phyloP scores from a whole-genome alignment of 1,284 basidiomycete genomes.

The Singerocomus inundabilis region DNA sequence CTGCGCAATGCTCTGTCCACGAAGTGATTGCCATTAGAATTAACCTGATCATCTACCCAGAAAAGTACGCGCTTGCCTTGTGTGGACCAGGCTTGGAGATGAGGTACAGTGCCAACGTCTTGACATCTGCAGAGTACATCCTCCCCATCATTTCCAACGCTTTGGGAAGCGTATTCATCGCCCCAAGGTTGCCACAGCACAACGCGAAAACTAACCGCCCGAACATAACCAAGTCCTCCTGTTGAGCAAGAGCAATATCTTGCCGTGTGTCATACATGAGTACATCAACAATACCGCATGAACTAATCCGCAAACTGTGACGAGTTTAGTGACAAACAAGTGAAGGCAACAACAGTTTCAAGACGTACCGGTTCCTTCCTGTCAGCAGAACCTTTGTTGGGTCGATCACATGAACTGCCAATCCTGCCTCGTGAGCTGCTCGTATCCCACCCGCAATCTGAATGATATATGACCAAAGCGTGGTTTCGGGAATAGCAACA shows the following conservation, averaged over 20 bases:
- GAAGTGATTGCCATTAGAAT: background rate
- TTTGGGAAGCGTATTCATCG: conserved; percentile 66
- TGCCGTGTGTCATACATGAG: conserved; percentile 71
- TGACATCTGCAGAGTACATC: conserved; percentile 80
- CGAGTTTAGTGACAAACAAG: conserved; percentile 1
- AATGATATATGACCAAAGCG: conserved; percentile 91
- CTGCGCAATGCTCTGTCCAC: conserved; percentile 68
- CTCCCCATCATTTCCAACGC: conserved; percentile 77
- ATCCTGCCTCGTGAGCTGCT: conserved; percentile 77
- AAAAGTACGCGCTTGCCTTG: conserved; percentile 41
- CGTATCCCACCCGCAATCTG: conserved; percentile 90
- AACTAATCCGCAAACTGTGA: conserved; percentile 71
- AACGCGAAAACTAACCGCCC: conserved; percentile 85
- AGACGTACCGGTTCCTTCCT: conserved; percentile 77
- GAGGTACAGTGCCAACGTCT: conserved; percentile 77
- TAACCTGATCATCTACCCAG: background rate
- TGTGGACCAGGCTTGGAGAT: conserved; percentile 69
- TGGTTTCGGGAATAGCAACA: conserved; percentile 67
- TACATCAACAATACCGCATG: conserved; percentile 85
- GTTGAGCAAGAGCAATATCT: conserved; percentile 63
- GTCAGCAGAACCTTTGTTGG: conserved; percentile 88
- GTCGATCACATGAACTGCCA: conserved; percentile 85
- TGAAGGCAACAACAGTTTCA: background rate
- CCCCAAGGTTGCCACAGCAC: conserved; percentile 65
- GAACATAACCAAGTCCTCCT: conserved; percentile 88